These are phyloP conservation scores for Ottelia alismoides DNA, from an alignment of 106 monocot genomes.

Conservation along the genomic window DNA sequence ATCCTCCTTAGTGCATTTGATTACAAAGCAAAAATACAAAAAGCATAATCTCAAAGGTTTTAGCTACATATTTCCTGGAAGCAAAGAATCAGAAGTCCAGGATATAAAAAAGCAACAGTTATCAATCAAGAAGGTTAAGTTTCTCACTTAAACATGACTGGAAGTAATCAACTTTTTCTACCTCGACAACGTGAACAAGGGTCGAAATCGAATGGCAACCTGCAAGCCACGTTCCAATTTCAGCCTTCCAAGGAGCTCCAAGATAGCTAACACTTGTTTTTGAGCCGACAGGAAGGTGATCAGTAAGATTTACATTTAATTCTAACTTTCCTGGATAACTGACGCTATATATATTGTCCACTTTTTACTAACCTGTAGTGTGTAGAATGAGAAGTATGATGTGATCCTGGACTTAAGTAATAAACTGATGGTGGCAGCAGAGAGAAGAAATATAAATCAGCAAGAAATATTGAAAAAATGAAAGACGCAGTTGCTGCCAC, in stretches of 20 bases:
- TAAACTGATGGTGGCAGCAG: slow-evolving; percentile 32
- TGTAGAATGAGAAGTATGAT: slow-evolving; percentile 5
- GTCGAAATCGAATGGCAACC: slow-evolving; percentile 32
- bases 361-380: slow-evolving; percentile 5
- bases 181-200: slow-evolving; percentile 42
- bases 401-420: slow-evolving; percentile 16
- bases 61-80: not conserved
- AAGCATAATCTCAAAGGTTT: not conserved
- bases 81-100: too few relatives aligned
- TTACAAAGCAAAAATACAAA: not conserved
- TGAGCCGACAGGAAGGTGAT: slow-evolving; percentile 27
- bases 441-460: slow-evolving; percentile 42
- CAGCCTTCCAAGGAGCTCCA: slow-evolving; percentile 64
- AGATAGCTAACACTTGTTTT: slow-evolving; percentile 42
- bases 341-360: not conserved
- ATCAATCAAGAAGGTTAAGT: not conserved
- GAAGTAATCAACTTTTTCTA: slow-evolving; percentile 5
- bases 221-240: slow-evolving; percentile 79
- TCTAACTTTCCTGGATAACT: not conserved
- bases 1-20: too few relatives aligned
- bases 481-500: slow-evolving; percentile 21
- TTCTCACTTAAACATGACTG: not conserved
- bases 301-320: slow-evolving; percentile 7
- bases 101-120: too few relatives aligned
- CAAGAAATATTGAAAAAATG: slow-evolving; percentile 19